phyloP scores from a whole-genome alignment of 805 yeast species.

The Yarrowia hollandica region DNA sequence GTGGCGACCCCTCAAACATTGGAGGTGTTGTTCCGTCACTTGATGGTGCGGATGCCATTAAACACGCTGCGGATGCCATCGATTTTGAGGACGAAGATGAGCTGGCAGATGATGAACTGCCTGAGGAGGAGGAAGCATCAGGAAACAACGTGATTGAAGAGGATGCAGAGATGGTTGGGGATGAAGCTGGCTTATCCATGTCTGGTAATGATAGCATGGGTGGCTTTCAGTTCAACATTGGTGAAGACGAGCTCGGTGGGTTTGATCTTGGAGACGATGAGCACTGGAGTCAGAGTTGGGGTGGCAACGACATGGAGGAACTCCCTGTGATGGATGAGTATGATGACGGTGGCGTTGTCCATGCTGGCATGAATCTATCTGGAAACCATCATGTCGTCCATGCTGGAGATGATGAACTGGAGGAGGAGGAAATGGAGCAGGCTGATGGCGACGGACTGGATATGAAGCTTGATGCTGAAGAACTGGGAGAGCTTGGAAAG shows the following conservation, averaged over 20 bases:
- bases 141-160: constrained; percentile 26
- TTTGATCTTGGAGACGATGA: constrained; percentile 26
- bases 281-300: constrained; percentile 26
- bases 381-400: constrained; percentile 13
- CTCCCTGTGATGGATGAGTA: constrained; percentile 12
- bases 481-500: constrained; percentile 18
- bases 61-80: constrained; percentile 87
- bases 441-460: constrained; percentile 5
- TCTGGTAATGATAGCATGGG: constrained; percentile 11
- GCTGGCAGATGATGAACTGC: constrained; percentile 80
- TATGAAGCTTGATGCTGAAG: constrained; percentile 11
- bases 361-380: not conserved
- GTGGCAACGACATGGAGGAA: constrained; percentile 24
- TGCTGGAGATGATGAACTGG: not conserved
- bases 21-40: constrained; percentile 22
- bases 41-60: constrained; percentile 40
- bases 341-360: constrained; percentile 18
- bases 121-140: constrained; percentile 37
- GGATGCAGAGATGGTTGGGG: constrained; percentile 12
- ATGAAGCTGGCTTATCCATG: not conserved
- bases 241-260: constrained; percentile 18
- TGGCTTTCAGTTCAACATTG: constrained; percentile 21
- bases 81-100: constrained; percentile 96
- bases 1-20: constrained; percentile 23
- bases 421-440: constrained; percentile 8